Evolutionary conservation across 139 green algal genomes (phyloP).

Genomic region (Chlamydomonas schloesseri): DNA sequence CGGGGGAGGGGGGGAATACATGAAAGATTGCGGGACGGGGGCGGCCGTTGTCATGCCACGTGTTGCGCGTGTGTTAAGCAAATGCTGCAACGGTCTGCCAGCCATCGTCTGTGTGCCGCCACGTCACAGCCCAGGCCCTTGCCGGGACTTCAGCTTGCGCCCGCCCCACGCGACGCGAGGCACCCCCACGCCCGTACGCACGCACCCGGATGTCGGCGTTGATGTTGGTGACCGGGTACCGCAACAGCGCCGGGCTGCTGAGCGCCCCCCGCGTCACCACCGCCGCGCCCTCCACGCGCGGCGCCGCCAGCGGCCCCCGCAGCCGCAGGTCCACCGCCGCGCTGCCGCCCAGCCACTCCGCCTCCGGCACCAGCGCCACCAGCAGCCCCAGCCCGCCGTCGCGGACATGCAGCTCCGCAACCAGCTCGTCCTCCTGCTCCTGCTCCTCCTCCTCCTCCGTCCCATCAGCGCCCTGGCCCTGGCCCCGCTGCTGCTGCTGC

Average conservation of each 20-base stretch:
- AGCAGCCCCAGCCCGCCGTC: conserved; percentile 90
- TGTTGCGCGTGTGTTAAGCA: too few species aligned
- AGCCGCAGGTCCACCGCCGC: conserved; percentile 76
- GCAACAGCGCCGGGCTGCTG: conserved; percentile 12
- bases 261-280: background rate
- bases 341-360: conserved; percentile 79
- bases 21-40: too few species aligned
- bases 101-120: too few species aligned
- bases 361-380: conserved; percentile 72
- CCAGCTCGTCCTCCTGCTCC: conserved; percentile 30
- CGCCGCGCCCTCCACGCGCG: background rate
- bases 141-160: too few species aligned
- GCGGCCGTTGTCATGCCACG: too few species aligned
- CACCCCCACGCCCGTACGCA: background rate
- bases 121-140: too few species aligned
- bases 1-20: too few species aligned
- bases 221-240: conserved; percentile 47
- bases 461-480: background rate
- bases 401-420: conserved; percentile 64
- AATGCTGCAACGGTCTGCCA: too few species aligned
- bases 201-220: conserved; percentile 47
- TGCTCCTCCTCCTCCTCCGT: background rate
- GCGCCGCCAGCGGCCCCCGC: conserved; percentile 57
- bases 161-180: too few species aligned
- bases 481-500: background rate